Conservation (phyloP, 371 early-diverging fungal species). For the Mucor circinelloides region DNA sequence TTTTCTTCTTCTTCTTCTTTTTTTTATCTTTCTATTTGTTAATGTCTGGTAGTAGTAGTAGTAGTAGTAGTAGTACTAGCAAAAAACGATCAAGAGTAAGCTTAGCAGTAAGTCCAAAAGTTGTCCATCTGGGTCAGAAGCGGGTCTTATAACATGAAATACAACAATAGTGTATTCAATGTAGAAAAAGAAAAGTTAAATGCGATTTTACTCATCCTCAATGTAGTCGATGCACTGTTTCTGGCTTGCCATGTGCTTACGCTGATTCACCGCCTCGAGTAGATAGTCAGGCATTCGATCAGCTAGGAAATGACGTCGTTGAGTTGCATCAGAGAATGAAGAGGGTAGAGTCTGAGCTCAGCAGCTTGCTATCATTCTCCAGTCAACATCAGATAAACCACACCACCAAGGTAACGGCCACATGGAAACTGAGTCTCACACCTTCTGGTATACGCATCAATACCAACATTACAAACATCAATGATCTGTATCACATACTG, state of each 20-base stretch:
- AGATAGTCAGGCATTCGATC: slow-evolving; percentile 58
- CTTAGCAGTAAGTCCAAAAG: slow-evolving; percentile 32
- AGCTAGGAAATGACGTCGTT: slow-evolving; percentile 48
- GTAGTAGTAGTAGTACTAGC: no score
- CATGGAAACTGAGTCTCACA: slow-evolving; percentile 51
- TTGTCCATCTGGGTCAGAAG: background rate
- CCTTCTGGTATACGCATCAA: slow-evolving; percentile 50
- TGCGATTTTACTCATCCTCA: slow-evolving; percentile 65
- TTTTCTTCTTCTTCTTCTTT: background rate
- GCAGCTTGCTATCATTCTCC: slow-evolving; percentile 51
- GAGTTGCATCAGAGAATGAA: slow-evolving; percentile 49
- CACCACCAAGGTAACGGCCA: background rate
- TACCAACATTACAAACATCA: slow-evolving; percentile 50
- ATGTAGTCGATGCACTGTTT: slow-evolving; percentile 55
- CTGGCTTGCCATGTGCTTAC: slow-evolving; percentile 49
- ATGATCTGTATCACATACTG: slow-evolving; percentile 45
- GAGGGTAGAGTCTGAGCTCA: slow-evolving; percentile 44
- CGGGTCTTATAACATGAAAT: background rate
- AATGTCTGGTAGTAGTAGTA: no score
- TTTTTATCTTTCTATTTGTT: background rate
- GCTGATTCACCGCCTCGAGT: slow-evolving; percentile 54
- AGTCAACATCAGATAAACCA: slow-evolving; percentile 32
- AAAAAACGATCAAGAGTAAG: slow-evolving; percentile 41
- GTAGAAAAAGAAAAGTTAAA: slow-evolving; percentile 65
- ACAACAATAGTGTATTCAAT: slow-evolving; percentile 55